Conservation (phyloP, 805 yeast species). For the Priceomyces haplophilus region DNA sequence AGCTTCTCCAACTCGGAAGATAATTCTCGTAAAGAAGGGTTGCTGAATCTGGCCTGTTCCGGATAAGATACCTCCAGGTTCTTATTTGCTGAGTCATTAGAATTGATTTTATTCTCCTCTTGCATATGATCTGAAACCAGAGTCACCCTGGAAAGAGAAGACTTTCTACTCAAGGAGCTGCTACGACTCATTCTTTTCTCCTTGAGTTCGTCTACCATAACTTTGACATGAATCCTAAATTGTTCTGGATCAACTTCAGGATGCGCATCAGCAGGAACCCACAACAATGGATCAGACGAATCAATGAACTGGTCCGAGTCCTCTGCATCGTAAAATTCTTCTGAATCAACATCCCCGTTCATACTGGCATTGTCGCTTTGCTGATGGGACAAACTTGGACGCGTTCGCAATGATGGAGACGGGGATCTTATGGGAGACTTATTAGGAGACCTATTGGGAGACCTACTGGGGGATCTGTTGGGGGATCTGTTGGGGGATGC, state of each 20-base stretch:
- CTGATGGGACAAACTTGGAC: too few species aligned
- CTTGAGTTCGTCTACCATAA: conserved; percentile 51
- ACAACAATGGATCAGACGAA: conserved; percentile 52
- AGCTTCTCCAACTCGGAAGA: conserved; percentile 73
- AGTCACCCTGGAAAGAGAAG: conserved; percentile 17
- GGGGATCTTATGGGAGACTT: too few species aligned
- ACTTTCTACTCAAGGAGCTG: conserved; percentile 24
- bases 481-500: too few species aligned
- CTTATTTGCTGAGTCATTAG: conserved; percentile 18
- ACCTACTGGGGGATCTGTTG: too few species aligned
- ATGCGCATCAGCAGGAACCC: conserved; percentile 96
- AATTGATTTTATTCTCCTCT: neutral
- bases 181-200: conserved; percentile 32
- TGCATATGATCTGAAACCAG: neutral
- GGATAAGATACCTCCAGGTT: conserved; percentile 20
- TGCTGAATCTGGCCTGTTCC: conserved; percentile 24
- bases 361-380: conserved; percentile 11
- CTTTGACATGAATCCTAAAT: conserved; percentile 63
- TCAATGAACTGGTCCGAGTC: conserved; percentile 17
- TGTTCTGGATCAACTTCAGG: conserved; percentile 95
- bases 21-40: conserved; percentile 67
- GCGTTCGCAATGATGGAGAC: conserved; percentile 10
- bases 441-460: too few species aligned
- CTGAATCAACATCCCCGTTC: conserved; percentile 20
- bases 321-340: conserved; percentile 17